These are phyloP conservation scores for Cucurbita ficifolia DNA, from an alignment of 306 rosid species.

Conservation along the genomic window DNA sequence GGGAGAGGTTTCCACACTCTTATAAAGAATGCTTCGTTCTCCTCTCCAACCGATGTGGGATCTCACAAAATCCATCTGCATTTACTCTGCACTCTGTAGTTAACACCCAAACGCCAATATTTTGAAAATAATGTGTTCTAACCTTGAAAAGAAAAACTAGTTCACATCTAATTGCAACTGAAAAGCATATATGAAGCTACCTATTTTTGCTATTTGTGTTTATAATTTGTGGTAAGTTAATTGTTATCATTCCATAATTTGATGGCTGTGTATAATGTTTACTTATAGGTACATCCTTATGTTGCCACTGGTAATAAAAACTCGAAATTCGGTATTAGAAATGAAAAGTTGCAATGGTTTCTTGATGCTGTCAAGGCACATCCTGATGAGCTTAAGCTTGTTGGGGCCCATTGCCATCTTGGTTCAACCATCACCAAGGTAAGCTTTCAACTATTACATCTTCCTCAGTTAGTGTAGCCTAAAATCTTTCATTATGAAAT, in stretches of 20 bases:
- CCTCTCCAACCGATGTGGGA: too few species aligned
- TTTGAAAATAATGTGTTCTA: background rate
- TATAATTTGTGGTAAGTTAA: background rate
- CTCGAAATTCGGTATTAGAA: slow-evolving; percentile 90
- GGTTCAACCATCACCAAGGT: slow-evolving; percentile 97
- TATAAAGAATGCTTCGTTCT: too few species aligned
- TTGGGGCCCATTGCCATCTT: slow-evolving; percentile 94
- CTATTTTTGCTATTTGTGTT: background rate
- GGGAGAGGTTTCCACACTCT: too few species aligned
- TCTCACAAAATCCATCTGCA: background rate
- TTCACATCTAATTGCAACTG: background rate
- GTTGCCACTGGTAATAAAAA: slow-evolving; percentile 95
- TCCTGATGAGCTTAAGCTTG: slow-evolving; percentile 74
- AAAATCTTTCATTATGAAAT: background rate
- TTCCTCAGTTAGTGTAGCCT: background rate
- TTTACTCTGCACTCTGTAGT: background rate
- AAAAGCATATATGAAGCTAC: background rate
- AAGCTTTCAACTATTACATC: background rate
- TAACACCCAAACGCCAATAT: background rate
- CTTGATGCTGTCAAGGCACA: slow-evolving; percentile 72
- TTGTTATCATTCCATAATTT: background rate
- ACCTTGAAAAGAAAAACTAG: background rate
- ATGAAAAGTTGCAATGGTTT: slow-evolving; percentile 96
- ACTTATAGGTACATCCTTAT: slow-evolving; percentile 67
- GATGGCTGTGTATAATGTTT: background rate